These are phyloP conservation scores for Angomonas deanei DNA, from an alignment of 208 protist genomes.

Conservation along the genomic window DNA sequence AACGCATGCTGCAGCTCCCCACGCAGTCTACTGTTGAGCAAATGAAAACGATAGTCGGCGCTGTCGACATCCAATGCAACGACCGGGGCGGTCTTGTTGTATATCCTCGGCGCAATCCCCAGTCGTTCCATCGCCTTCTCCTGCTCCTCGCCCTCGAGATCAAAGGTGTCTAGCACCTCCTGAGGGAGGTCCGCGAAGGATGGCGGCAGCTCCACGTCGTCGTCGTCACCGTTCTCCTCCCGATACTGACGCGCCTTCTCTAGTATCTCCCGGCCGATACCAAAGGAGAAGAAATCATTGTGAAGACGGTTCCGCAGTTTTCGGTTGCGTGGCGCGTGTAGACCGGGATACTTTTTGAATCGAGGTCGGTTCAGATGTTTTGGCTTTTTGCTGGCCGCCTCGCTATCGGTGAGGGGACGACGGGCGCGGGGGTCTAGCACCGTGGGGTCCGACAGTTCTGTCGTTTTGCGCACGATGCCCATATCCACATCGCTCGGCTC, in stretches of 20 bases:
- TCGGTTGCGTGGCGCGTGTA: conserved; percentile 62
- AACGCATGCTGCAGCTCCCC: conserved; percentile 78
- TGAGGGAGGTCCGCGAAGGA: conserved; percentile 56
- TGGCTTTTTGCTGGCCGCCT: conserved; percentile 35
- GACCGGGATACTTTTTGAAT: conserved; percentile 86
- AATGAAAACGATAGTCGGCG: conserved; percentile 61
- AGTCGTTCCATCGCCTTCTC: conserved; percentile 27
- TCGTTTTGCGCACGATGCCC: conserved; percentile 33
- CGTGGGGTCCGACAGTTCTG: conserved; percentile 53
- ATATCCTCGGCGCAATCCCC: conserved; percentile 10
- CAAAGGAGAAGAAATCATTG: conserved; percentile 79
- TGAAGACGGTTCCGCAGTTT: conserved; percentile 75
- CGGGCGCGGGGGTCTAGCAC: conserved; percentile 76
- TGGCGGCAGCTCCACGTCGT: conserved; percentile 19
- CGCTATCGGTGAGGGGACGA: conserved; percentile 53
- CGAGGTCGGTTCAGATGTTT: conserved; percentile 34
- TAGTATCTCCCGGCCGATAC: conserved; percentile 38
- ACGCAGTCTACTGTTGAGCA: conserved; percentile 62
- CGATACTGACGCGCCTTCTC: conserved; percentile 40
- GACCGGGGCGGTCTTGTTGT: neutral
- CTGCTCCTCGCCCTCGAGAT: conserved; percentile 67
- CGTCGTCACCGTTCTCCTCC: conserved; percentile 15
- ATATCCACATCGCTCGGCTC: conserved; percentile 74
- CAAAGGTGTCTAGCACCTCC: conserved; percentile 42
- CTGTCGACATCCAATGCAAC: conserved; percentile 40